Evolutionary conservation across 2,329 filamentous ascomycete genomes (phyloP).

Genomic region (Sporothrix pseudoabietina): DNA sequence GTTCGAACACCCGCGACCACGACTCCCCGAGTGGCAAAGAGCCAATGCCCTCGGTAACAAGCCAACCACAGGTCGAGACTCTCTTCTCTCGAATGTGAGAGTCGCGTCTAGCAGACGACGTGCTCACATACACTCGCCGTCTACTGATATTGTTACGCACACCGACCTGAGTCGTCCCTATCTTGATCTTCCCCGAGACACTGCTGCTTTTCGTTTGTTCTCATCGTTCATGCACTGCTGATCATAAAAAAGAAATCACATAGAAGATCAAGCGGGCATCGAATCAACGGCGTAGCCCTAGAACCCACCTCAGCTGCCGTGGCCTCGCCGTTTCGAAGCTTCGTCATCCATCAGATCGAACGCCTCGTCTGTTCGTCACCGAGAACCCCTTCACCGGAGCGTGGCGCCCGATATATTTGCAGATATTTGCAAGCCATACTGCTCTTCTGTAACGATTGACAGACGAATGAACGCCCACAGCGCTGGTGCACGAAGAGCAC

Average conservation of each 20-base stretch:
- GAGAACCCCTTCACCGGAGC: not conserved
- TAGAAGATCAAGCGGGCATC: not conserved
- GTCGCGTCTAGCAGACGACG: not conserved
- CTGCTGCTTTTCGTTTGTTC: not conserved
- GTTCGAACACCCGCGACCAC: not conserved
- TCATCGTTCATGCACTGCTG: not conserved
- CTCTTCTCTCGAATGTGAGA: too few species aligned
- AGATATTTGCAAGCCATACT: not conserved
- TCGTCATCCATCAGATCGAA: not conserved
- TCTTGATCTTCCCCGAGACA: not conserved
- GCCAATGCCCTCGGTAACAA: conserved; percentile 5
- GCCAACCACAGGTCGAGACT: not conserved
- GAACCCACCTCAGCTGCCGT: not conserved
- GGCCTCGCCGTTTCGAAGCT: not conserved
- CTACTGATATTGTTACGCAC: not conserved
- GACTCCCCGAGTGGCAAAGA: conserved; percentile 3
- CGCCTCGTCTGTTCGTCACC: not conserved
- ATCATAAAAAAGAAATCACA: not conserved
- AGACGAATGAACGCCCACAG: not conserved
- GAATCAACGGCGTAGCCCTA: not conserved
- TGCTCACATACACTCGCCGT: not conserved
- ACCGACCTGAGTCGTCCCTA: not conserved
- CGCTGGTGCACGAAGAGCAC: not conserved
- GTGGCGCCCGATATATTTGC: not conserved
- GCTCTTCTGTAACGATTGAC: not conserved